Conservation (phyloP, 1,284 basidiomycete species). For the Ustilago crameri region DNA sequence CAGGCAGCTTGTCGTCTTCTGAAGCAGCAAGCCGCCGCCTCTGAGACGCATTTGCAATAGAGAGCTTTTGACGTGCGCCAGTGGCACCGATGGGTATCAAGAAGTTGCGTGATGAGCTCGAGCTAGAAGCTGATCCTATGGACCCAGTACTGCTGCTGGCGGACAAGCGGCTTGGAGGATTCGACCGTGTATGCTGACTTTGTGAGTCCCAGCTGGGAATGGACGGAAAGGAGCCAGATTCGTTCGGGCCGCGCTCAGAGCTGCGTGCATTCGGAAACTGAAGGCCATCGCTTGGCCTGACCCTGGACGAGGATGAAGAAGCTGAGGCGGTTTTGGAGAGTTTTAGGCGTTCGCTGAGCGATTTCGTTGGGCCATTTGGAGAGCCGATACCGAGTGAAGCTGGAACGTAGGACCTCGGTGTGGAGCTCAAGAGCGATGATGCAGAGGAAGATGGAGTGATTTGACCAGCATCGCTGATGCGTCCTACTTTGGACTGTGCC, state of each 20-base stretch:
- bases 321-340: conserved; percentile 13
- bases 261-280: conserved; percentile 18
- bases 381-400: conserved; percentile 39
- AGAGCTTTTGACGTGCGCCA: conserved; percentile 61
- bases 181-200: background rate
- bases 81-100: conserved; percentile 61
- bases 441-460: background rate
- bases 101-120: conserved; percentile 51
- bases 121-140: conserved; percentile 13
- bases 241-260: background rate
- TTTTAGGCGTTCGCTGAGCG: conserved; percentile 28
- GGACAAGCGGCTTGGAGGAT: conserved; percentile 9
- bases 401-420: conserved; percentile 20
- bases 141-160: conserved; percentile 21
- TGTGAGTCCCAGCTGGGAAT: conserved; percentile 20
- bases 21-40: conserved; percentile 36
- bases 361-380: conserved; percentile 3
- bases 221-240: conserved; percentile 14
- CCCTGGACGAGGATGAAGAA: conserved; percentile 13
- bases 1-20: conserved; percentile 26
- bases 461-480: conserved; percentile 2
- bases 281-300: conserved; percentile 19
- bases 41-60: conserved; percentile 54
- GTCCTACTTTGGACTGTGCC: conserved; percentile 1
- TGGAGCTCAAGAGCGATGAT: background rate